Conservation (phyloP, 305 asterid genomes). For the Andrographis paniculata region DNA sequence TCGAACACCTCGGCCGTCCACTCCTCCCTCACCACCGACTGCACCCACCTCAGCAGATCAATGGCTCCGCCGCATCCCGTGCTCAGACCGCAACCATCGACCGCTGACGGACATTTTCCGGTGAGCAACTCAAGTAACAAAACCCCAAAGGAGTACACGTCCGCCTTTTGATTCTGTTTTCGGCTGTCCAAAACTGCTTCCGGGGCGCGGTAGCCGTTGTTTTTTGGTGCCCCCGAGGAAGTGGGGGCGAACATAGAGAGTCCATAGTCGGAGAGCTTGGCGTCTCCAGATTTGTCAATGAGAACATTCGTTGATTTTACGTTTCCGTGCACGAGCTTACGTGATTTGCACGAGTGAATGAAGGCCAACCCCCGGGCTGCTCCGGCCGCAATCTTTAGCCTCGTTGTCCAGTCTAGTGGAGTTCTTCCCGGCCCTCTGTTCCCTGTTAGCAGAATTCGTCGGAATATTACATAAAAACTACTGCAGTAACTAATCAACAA, state of each 20-base stretch:
- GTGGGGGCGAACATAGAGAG: slow-evolving; percentile 52
- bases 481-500: neutral
- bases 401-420: slow-evolving; percentile 87
- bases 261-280: slow-evolving; percentile 74
- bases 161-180: slow-evolving; percentile 59
- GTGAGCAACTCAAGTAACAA: slow-evolving; percentile 75
- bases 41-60: slow-evolving; percentile 96
- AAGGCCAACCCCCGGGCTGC: slow-evolving; percentile 73
- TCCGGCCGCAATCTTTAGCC: slow-evolving; percentile 74
- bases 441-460: slow-evolving; percentile 31
- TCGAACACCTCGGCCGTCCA: slow-evolving; percentile 99
- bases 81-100: slow-evolving; percentile 36
- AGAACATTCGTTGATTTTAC: slow-evolving; percentile 85
- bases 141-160: slow-evolving; percentile 82
- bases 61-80: slow-evolving; percentile 44
- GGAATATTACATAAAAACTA: neutral
- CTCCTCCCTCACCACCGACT: slow-evolving; percentile 95
- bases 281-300: slow-evolving; percentile 50
- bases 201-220: slow-evolving; percentile 81
- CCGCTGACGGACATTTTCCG: slow-evolving; percentile 67
- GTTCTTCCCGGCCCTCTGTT: slow-evolving; percentile 96
- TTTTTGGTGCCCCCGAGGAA: slow-evolving; percentile 36
- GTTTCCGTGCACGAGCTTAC: slow-evolving; percentile 74
- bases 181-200: slow-evolving; percentile 54
- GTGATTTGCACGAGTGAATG: slow-evolving; percentile 61